Base-by-base conservation (phyloP, 345 rosid species). In the Isatis tinctoria region DNA sequence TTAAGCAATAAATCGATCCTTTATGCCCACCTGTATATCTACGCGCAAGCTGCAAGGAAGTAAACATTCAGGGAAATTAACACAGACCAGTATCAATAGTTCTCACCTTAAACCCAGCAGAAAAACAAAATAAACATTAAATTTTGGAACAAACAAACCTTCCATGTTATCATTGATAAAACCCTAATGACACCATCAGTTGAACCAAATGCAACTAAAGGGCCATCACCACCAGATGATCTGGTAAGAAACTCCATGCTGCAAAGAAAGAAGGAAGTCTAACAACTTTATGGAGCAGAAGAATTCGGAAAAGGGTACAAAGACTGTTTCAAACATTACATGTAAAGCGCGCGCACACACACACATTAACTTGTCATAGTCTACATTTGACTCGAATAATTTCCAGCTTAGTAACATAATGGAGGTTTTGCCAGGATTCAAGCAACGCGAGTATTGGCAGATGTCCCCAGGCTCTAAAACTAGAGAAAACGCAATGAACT, bases 161-260 rank as follows among this genome's bases (percentile, higher is more conserved):
- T 95, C 99, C 99, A 95, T 43, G 98, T 84, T 81, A 92, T 92
- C 98, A 95, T 95, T 70, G 99, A 95, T 77, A 95, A 96, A 82
- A 95, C 99, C 80, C 99, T 88, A 57, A 95, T 92, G 68, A 95
- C 93, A 68, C 99, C 99, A 85, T 92, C 99, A 22, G 99, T 87
- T 82, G 91, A 87, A 74, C 99, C 99, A 82, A 92, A 95, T 58
- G 99, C 99, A 82, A 95, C 94, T 67, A 92, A 93, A 67, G 99
- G 98, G 75, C 93, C 94, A 78, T 95, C 98, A 57, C 97, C 90
- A 74, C 83, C 85, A 39, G 82, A 81, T 54, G 92, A 92, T 83
- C 91, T 85, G 63, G 91, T 59, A 17, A 92, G 97, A 63, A 92
- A 95, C 83, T 92, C 98, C 99, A 95, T 90, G 79, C 99, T 92